A percentile compares a stretch with the other conserved stretches of the same genome.
These are phyloP conservation scores for Nemania diffusa DNA, from an alignment of 2,329 filamentous ascomycete genomes.

Conservation along the genomic window DNA sequence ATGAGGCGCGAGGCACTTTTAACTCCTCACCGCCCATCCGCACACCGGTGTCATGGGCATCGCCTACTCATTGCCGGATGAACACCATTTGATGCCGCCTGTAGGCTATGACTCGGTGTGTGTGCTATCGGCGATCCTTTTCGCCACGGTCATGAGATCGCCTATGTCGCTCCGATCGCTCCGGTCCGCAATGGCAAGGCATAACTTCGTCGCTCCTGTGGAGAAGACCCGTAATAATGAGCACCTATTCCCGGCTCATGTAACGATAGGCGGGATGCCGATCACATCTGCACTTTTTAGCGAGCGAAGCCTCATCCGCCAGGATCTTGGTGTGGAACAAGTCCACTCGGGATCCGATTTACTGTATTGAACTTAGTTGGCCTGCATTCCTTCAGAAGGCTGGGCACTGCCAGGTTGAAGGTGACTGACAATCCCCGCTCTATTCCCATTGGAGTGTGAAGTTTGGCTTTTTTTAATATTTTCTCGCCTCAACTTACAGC, in stretches of 20 bases:
- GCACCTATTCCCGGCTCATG: too few relatives aligned
- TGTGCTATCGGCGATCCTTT: slow-evolving; percentile 53
- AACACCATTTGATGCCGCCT: too few relatives aligned
- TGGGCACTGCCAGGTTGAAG: slow-evolving; percentile 46
- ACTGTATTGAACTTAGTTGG: slow-evolving; percentile 54
- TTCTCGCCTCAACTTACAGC: too few relatives aligned
- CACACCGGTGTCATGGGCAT: slow-evolving; percentile 71
- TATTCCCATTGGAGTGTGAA: too few relatives aligned
- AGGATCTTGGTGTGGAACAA: slow-evolving; percentile 52
- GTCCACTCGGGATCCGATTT: slow-evolving; percentile 54
- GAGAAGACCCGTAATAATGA: slow-evolving; percentile 64
- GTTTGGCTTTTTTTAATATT: too few relatives aligned
- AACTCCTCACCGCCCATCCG: slow-evolving; percentile 64
- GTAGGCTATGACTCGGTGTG: slow-evolving; percentile 31
- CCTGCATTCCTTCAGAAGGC: slow-evolving; percentile 51
- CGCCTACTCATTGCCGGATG: slow-evolving; percentile 69
- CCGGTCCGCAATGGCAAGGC: slow-evolving; percentile 47
- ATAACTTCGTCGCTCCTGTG: slow-evolving; percentile 55
- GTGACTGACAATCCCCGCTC: too few relatives aligned
- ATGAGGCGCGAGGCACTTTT: slow-evolving; percentile 66
- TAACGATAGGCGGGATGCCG: slow-evolving; percentile 43
- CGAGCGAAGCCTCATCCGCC: slow-evolving; percentile 54
- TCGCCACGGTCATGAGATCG: slow-evolving; percentile 68
- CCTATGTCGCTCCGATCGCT: slow-evolving; percentile 70
- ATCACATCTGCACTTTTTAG: slow-evolving; percentile 66